Evolutionary conservation across 768 basidiomycete species (phyloP).

Genomic region (Pleurotus djamor): DNA sequence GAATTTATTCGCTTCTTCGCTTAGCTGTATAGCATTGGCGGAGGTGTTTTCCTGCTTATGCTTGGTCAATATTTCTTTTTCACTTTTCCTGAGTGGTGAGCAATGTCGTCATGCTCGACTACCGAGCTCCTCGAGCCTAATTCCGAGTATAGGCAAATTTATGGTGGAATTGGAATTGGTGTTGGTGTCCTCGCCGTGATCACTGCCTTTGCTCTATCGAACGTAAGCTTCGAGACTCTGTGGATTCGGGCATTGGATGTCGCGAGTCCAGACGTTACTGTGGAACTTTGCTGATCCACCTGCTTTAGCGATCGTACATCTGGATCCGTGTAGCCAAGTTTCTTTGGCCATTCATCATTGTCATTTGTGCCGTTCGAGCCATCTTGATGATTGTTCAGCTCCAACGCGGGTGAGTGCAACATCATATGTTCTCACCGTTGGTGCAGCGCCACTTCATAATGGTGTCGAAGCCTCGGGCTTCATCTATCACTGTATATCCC

Average conservation of each 20-base stretch:
- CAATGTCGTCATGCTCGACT: slow-evolving; percentile 20
- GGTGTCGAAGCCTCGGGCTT: slow-evolving; percentile 9
- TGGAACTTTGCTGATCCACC: slow-evolving; percentile 10
- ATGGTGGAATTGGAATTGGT: slow-evolving; percentile 61
- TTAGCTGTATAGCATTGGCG: slow-evolving; percentile 65
- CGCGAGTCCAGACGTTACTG: slow-evolving; percentile 12
- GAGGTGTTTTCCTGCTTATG: slow-evolving; percentile 61
- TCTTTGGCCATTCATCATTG: slow-evolving; percentile 70
- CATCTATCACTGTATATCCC: neutral
- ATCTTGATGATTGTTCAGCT: slow-evolving; percentile 75
- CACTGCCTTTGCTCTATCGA: slow-evolving; percentile 58
- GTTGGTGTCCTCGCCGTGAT: slow-evolving; percentile 51
- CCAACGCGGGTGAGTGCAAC: slow-evolving; percentile 55
- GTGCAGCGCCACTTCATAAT: slow-evolving; percentile 6
- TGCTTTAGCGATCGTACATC: slow-evolving; percentile 61
- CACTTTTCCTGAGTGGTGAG: slow-evolving; percentile 62
- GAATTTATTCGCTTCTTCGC: slow-evolving; percentile 2
- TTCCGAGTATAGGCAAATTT: slow-evolving; percentile 51
- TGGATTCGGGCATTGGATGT: slow-evolving; percentile 12
- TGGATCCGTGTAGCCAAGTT: slow-evolving; percentile 65
- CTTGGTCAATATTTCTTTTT: slow-evolving; percentile 67
- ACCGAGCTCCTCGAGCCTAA: neutral
- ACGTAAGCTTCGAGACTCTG: slow-evolving; percentile 37
- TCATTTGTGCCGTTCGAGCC: slow-evolving; percentile 60
- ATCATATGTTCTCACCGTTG: slow-evolving; percentile 14